Percentiles rank a stretch among this genome's conserved stretches.
Evolutionary conservation across 148 eudicot genomes (phyloP).

Genomic region (Persicaria maculosa): DNA sequence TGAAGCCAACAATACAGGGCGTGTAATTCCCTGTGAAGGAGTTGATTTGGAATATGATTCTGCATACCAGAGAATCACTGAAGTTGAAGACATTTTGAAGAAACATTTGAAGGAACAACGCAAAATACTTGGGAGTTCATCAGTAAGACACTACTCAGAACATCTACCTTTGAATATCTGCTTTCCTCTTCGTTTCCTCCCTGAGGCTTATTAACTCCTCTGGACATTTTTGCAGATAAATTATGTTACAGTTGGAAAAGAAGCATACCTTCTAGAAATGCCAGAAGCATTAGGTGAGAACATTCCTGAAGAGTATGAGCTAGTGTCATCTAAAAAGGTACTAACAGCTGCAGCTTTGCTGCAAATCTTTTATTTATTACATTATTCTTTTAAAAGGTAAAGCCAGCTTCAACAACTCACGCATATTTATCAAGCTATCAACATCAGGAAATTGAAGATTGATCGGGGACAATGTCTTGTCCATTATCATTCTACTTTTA

Average conservation of each 20-base stretch:
- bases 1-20: conserved; percentile 85
- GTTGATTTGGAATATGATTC: conserved; percentile 73
- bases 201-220: conserved; percentile 4
- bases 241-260: conserved; percentile 86
- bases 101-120: conserved; percentile 72
- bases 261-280: conserved; percentile 80
- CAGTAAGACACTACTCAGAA: conserved; percentile 39
- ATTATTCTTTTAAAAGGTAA: neutral
- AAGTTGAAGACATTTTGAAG: conserved; percentile 48
- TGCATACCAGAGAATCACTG: conserved; percentile 52
- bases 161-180: neutral
- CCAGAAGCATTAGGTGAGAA: conserved; percentile 55
- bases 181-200: conserved; percentile 14
- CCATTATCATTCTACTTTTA: neutral
- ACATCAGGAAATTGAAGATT: neutral
- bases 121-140: conserved; percentile 55
- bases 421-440: conserved; percentile 1
- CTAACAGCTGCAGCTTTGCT: neutral
- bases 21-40: conserved; percentile 81
- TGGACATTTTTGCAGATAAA: conserved; percentile 42
- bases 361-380: neutral
- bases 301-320: conserved; percentile 65
- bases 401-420: neutral
- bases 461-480: neutral
- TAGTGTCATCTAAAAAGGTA: conserved; percentile 93